Evolutionary conservation across 352 stramenopile genomes (phyloP).

Genomic region (Pythium vanterpoolii): DNA sequence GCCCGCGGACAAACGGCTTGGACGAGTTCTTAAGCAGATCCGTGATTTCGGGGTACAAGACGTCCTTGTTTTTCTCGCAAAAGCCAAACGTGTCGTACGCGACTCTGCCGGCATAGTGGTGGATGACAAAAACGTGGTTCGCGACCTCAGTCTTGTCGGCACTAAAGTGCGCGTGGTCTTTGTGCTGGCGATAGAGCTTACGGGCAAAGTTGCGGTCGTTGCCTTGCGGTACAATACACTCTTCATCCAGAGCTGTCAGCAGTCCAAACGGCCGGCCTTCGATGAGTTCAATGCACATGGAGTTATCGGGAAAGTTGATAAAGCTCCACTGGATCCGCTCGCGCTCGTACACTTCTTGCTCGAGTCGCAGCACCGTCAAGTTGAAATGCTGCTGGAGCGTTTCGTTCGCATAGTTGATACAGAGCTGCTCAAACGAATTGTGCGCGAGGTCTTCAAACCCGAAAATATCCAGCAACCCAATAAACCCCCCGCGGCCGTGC

Average conservation of each 20-base stretch:
- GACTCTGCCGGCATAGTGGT: conserved; percentile 94
- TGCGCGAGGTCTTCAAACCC: conserved; percentile 89
- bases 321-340: conserved; percentile 89
- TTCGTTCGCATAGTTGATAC: conserved; percentile 90
- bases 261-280: conserved; percentile 82
- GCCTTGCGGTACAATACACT: conserved; percentile 87
- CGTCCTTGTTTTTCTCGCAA: conserved; percentile 96
- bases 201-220: conserved; percentile 86
- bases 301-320: conserved; percentile 90
- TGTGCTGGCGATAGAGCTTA: conserved; percentile 76
- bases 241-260: conserved; percentile 85
- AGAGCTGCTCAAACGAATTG: conserved; percentile 91
- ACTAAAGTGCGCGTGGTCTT: conserved; percentile 64
- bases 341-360: conserved; percentile 86
- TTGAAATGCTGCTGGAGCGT: conserved; percentile 92
- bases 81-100: conserved; percentile 93
- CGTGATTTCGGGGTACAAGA: conserved; percentile 83
- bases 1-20: conserved; percentile 62
- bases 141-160: conserved; percentile 75
- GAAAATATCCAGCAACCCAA: conserved; percentile 92
- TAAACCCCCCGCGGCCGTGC: conserved; percentile 55
- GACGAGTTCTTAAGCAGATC: conserved; percentile 68
- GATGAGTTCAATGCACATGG: conserved; percentile 89
- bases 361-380: conserved; percentile 79
- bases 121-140: conserved; percentile 77